A percentile compares a stretch with the other conserved stretches of the same genome.
These are phyloP conservation scores for Coniochaeta sp. DNA, from an alignment of 2,329 filamentous ascomycete genomes.

Conservation along the genomic window DNA sequence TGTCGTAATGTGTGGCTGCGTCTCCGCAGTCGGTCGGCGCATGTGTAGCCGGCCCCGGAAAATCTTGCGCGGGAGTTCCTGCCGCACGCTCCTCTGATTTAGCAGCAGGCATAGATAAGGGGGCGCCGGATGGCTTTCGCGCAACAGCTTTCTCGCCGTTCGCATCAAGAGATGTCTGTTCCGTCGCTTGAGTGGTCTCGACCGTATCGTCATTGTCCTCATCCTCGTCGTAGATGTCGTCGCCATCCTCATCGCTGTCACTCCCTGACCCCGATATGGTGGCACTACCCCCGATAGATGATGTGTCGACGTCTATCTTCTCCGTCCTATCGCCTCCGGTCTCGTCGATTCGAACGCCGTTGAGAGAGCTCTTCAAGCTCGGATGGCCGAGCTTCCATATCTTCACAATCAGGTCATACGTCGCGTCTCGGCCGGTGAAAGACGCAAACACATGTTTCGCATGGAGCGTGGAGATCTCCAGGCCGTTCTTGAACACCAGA, in stretches of 20 bases:
- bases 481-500: conserved; percentile 91
- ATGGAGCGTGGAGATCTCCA: conserved; percentile 93
- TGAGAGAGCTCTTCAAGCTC: conserved; percentile 81
- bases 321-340: conserved; percentile 87
- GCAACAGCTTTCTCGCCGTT: conserved; percentile 55
- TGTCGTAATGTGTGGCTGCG: conserved; percentile 71
- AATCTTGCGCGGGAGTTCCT: conserved; percentile 47
- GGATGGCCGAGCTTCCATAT: conserved; percentile 98
- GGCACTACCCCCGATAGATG: conserved; percentile 33
- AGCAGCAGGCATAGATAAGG: conserved; percentile 38
- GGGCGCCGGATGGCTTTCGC: conserved; percentile 64
- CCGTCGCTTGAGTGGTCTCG: conserved; percentile 27
- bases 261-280: conserved; percentile 53
- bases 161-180: conserved; percentile 35
- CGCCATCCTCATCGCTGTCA: conserved; percentile 63
- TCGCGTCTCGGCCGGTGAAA: conserved; percentile 88
- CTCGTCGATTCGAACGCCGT: conserved; percentile 76
- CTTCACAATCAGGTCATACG: conserved; percentile 93
- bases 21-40: conserved; percentile 82
- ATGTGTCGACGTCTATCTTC: conserved; percentile 52
- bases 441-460: conserved; percentile 94
- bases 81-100: conserved; percentile 35
- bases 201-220: conserved; percentile 61
- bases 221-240: conserved; percentile 74
- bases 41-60: conserved; percentile 78